These are phyloP conservation scores for Macrophomina pseudophaseolina DNA, from an alignment of 2,329 filamentous ascomycete species.

Conservation along the genomic window DNA sequence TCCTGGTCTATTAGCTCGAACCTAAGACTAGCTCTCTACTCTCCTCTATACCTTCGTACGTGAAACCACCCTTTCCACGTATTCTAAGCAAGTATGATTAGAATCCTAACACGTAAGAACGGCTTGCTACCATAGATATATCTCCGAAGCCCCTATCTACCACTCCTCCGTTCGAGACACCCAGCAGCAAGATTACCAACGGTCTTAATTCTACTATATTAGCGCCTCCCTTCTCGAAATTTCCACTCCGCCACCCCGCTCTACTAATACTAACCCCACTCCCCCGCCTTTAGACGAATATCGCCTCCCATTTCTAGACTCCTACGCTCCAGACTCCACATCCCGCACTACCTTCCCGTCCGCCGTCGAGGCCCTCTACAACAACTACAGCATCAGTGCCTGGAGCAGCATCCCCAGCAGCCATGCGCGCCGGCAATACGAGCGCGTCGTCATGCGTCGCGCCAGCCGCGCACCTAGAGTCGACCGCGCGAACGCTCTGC, in stretches of 20 bases:
- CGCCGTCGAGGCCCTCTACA: conserved; percentile 29
- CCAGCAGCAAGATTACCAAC: too few relatives aligned
- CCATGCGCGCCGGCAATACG: conserved; percentile 63
- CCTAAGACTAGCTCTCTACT: conserved; percentile 71
- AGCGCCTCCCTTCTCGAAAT: conserved; percentile 24
- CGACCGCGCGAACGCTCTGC: conserved; percentile 8
- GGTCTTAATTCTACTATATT: conserved; percentile 13
- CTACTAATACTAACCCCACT: conserved; percentile 16
- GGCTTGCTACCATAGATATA: conserved; percentile 33
- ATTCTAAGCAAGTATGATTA: neutral
- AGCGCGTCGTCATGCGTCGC: conserved; percentile 67
- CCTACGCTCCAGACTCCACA: conserved; percentile 37
- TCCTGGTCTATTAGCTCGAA: conserved; percentile 50
- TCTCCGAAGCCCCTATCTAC: conserved; percentile 68
- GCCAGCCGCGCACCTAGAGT: conserved; percentile 24
- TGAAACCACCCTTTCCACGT: neutral
- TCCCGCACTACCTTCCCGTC: conserved; percentile 29
- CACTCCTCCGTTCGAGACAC: conserved; percentile 56
- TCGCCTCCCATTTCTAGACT: conserved; percentile 32
- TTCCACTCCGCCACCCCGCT: conserved; percentile 12
- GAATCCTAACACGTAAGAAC: neutral
- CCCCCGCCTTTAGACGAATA: too few relatives aligned
- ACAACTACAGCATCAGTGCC: conserved; percentile 60
- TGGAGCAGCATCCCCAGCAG: conserved; percentile 62
- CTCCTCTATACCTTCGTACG: conserved; percentile 69